A percentile compares a stretch with the other conserved stretches of the same genome.
phyloP scores from a whole-genome alignment of 257 asterid species.

The Solanum lycopersicoides region DNA sequence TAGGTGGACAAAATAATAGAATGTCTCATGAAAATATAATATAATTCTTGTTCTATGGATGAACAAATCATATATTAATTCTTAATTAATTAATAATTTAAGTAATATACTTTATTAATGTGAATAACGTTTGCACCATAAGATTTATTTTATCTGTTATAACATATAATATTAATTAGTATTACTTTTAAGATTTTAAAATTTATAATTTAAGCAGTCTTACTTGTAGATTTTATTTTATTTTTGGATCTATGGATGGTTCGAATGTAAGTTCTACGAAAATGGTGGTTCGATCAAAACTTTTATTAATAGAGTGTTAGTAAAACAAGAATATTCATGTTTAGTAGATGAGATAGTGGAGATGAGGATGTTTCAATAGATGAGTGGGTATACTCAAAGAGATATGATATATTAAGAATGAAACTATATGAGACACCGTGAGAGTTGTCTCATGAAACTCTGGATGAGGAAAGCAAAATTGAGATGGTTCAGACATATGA shows the following conservation, averaged over 20 bases:
- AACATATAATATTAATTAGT: background rate
- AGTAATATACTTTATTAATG: background rate
- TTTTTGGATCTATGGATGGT: background rate
- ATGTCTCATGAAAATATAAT: background rate
- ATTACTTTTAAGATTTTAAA: background rate
- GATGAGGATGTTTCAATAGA: background rate
- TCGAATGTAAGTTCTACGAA: background rate
- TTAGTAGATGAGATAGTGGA: background rate
- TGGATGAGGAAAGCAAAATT: background rate
- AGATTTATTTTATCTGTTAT: background rate
- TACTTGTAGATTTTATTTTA: too few relatives aligned
- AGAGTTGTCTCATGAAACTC: background rate
- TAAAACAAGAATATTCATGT: background rate
- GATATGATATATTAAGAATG: background rate
- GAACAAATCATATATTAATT: background rate
- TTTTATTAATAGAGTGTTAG: background rate
- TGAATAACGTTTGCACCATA: background rate
- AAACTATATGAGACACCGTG: background rate
- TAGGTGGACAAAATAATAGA: background rate
- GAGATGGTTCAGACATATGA: background rate
- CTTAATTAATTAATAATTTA: background rate
- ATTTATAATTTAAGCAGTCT: background rate
- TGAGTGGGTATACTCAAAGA: background rate
- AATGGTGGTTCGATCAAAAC: background rate
- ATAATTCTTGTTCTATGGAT: constrained; percentile 1